Evolutionary conservation across 768 basidiomycete genomes (phyloP).

Genomic region (Postia placenta): DNA sequence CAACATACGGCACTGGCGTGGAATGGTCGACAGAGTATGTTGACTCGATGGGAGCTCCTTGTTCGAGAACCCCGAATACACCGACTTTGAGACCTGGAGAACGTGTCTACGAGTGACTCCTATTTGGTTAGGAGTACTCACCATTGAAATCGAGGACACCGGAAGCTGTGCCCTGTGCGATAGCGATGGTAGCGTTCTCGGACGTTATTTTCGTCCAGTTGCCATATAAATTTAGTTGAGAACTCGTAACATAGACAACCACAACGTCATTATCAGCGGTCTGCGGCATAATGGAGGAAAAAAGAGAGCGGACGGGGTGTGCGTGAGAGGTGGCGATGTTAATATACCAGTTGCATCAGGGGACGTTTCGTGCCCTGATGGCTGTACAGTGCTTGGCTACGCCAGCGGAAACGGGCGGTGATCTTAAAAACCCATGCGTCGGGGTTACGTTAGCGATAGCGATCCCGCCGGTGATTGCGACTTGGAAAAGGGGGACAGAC

Average conservation of each 20-base stretch:
- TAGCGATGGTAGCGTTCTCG: neutral
- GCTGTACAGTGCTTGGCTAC: too few species aligned
- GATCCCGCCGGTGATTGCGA: too few species aligned
- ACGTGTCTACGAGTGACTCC: too few species aligned
- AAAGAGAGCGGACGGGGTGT: neutral
- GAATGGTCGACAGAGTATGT: constrained; percentile 10
- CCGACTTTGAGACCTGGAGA: constrained; percentile 6
- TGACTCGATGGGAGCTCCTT: constrained; percentile 6
- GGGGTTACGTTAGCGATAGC: too few species aligned
- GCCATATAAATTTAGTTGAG: neutral
- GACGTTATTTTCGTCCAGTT: neutral
- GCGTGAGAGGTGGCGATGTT: neutral
- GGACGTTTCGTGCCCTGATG: too few species aligned
- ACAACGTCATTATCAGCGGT: neutral
- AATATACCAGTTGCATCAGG: too few species aligned
- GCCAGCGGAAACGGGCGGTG: too few species aligned
- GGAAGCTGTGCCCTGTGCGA: neutral
- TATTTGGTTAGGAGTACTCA: constrained; percentile 3
- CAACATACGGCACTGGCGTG: constrained; percentile 7
- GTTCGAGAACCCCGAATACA: constrained; percentile 15
- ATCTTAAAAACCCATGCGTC: too few species aligned
- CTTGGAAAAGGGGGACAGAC: too few species aligned
- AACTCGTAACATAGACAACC: neutral
- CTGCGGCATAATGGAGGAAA: neutral
- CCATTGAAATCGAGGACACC: constrained; percentile 6